These are phyloP conservation scores for Aspergillus campestris DNA, from an alignment of 495 filamentous ascomycete genomes.

Conservation along the genomic window DNA sequence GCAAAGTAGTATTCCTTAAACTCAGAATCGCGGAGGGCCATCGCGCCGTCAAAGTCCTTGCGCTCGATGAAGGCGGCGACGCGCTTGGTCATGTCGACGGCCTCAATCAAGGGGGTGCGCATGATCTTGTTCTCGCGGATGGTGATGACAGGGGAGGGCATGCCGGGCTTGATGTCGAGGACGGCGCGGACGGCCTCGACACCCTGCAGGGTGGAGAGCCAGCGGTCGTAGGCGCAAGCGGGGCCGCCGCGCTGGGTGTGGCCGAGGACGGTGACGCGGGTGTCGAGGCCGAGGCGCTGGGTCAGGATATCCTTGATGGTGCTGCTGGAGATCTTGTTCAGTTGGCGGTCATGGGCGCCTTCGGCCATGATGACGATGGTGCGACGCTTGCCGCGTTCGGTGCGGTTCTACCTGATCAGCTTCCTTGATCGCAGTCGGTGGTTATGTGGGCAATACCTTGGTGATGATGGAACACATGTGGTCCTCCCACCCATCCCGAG, in stretches of 20 bases:
- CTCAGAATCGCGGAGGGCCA: conserved; percentile 81
- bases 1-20: conserved; percentile 89
- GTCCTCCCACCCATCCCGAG: conserved; percentile 75
- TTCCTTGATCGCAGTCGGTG: no score
- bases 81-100: conserved; percentile 73
- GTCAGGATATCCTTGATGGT: conserved; percentile 84
- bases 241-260: conserved; percentile 93
- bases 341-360: conserved; percentile 77
- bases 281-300: conserved; percentile 73
- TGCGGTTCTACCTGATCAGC: conserved; percentile 56
- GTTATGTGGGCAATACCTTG: conserved; percentile 44
- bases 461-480: conserved; percentile 79
- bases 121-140: conserved; percentile 98
- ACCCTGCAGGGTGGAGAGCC: conserved; percentile 87
- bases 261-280: conserved; percentile 87
- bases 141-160: conserved; percentile 87
- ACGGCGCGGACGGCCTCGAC: conserved; percentile 95
- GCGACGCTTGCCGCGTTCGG: conserved; percentile 79
- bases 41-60: conserved; percentile 77
- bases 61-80: conserved; percentile 72
- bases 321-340: conserved; percentile 71
- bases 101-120: conserved; percentile 78
- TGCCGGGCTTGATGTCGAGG: conserved; percentile 81
- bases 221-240: conserved; percentile 89
- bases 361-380: conserved; percentile 97